These are phyloP conservation scores for Jacaranda mimosifolia DNA, from an alignment of 257 asterid genomes.

Conservation along the genomic window DNA sequence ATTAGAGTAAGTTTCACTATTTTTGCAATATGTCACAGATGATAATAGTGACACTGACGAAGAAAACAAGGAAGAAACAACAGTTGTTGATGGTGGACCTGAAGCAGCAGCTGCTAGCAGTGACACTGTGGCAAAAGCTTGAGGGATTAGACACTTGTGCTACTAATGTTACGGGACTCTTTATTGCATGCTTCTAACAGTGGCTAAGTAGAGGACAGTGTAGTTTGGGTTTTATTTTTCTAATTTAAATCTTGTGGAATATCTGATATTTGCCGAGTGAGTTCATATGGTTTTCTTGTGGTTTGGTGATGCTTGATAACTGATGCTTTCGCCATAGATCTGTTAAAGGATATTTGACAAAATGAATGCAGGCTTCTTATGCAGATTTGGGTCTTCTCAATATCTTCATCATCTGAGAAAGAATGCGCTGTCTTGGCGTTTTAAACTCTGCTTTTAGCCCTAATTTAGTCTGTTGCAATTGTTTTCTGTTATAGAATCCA, in stretches of 20 bases:
- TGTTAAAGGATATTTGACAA: no score
- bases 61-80: slow-evolving; percentile 31
- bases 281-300: background rate
- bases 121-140: slow-evolving; percentile 37
- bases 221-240: background rate
- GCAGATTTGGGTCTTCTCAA: no score
- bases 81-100: slow-evolving; percentile 22
- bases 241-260: background rate
- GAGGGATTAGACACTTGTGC: slow-evolving; percentile 13
- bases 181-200: background rate
- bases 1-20: background rate
- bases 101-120: slow-evolving; percentile 36
- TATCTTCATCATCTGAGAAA: no score
- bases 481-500: no score
- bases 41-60: slow-evolving; percentile 51
- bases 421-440: no score
- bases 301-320: background rate
- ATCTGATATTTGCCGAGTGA: background rate
- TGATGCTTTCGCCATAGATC: background rate
- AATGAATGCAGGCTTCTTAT: no score
- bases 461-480: no score
- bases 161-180: background rate
- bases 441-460: no score
- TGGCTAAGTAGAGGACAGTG: background rate
- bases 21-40: slow-evolving; percentile 32